Conservation (phyloP, 1,284 basidiomycete species). For the Cystobasidium pallidum region DNA sequence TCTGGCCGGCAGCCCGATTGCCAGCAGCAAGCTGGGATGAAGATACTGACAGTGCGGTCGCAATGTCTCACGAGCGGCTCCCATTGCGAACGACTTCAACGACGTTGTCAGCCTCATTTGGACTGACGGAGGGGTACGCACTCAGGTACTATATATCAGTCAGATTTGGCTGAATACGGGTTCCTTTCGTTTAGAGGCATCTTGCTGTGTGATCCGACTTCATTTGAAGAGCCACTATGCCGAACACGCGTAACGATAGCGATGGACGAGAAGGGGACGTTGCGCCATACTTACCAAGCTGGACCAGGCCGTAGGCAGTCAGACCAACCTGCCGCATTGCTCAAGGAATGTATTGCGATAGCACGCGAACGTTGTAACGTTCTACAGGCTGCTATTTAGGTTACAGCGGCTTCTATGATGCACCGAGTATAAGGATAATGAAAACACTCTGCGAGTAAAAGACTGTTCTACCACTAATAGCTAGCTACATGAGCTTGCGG, state of each 20-base stretch:
- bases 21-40: slow-evolving; percentile 74
- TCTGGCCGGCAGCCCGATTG: slow-evolving; percentile 65
- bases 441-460: background rate
- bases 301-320: slow-evolving; percentile 65
- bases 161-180: background rate
- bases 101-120: slow-evolving; percentile 73
- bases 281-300: slow-evolving; percentile 61
- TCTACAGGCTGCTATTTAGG: slow-evolving; percentile 42
- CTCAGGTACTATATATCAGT: background rate
- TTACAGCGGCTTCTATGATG: background rate
- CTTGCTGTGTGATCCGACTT: slow-evolving; percentile 13
- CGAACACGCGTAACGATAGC: slow-evolving; percentile 71
- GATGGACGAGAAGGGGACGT: slow-evolving; percentile 63
- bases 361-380: slow-evolving; percentile 53
- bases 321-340: slow-evolving; percentile 52
- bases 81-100: slow-evolving; percentile 62
- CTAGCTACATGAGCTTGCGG: background rate
- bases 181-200: slow-evolving; percentile 12
- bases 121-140: slow-evolving; percentile 69
- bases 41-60: slow-evolving; percentile 68
- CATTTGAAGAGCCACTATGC: slow-evolving; percentile 85
- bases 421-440: background rate
- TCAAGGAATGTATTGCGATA: slow-evolving; percentile 54
- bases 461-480: no score
- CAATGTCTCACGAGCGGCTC: slow-evolving; percentile 63